Base-by-base conservation (phyloP, 2,329 filamentous ascomycete species). In the Colletotrichum caudatum region DNA sequence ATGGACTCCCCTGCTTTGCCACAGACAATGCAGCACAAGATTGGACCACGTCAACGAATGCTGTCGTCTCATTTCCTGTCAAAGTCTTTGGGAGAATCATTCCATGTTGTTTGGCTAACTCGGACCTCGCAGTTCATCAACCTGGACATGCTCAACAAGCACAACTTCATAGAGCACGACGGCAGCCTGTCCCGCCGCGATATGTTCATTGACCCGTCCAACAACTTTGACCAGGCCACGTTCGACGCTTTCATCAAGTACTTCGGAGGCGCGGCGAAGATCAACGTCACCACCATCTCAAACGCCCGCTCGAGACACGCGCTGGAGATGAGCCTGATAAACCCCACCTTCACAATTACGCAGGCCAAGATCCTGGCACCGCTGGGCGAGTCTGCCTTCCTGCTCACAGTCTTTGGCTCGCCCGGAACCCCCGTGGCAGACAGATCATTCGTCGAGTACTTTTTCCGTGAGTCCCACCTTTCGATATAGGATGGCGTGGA, bases 121-220 rank as follows among this genome's bases (percentile, higher is more conserved):
- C 26, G 5, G 8, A 3, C 7, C 26, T 4, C 5, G 0, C 14
- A 71, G 68, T 67, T 37, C 5, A 69, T 65, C 5, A 46, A 69
- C 18, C 35, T 74, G 37, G 80, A 86, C 60, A 77, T 85, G 29
- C 81, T 87, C 6, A 83, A 82, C 53, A 77, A 78, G 1, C 85
- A 87, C 77, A 83, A 85, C 65, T 75, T 87, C 14, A 77, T 87
- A 9, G 85, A 87, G 66, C 85, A 87, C 64, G 85, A 87, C 63
- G 85, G 81, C 5, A 86, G 84, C 67, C 64, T 85, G 29, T 82
- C 80, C 48, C 86, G 86, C 23, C 75, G 79, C 1, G 87, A 89
- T 68, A 83, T 82, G n/a, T 85, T 78, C 80, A 82, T 86, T 65
- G 86, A 86, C 26, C 84, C 85, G 75, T 85, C 85, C 74, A 82